phyloP scores from a whole-genome alignment of 2,329 filamentous ascomycete species.

The Talaromyces islandicus region DNA sequence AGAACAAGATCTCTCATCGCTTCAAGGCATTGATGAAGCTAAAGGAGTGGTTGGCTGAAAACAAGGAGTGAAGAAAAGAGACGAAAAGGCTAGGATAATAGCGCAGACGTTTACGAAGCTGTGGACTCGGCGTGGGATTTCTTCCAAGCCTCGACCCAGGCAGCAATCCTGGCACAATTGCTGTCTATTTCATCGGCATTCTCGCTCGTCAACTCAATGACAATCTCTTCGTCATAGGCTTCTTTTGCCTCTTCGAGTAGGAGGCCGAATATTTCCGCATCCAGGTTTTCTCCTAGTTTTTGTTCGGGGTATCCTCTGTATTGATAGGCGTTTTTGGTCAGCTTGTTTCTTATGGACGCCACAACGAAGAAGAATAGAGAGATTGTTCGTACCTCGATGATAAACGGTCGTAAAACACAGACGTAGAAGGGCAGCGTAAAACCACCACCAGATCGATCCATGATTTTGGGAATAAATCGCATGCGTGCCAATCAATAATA shows the following conservation, averaged over 20 bases:
- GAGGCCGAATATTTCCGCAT: conserved; percentile 96
- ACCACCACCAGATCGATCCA: conserved; percentile 97
- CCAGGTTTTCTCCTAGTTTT: conserved; percentile 93
- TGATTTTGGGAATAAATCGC: conserved; percentile 85
- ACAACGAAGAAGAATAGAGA: conserved; percentile 10
- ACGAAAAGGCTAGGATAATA: neutral
- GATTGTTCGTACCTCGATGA: conserved; percentile 53
- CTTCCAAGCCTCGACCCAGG: conserved; percentile 81
- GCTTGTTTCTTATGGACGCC: neutral
- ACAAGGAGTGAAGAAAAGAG: conserved; percentile 14
- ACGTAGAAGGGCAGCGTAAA: conserved; percentile 69
- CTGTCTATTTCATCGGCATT: conserved; percentile 76
- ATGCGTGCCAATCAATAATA: conserved; percentile 97
- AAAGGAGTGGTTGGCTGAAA: conserved; percentile 66
- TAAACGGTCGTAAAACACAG: conserved; percentile 76
- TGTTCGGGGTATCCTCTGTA: conserved; percentile 70
- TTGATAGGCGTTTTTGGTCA: conserved; percentile 1
- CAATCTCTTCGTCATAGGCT: conserved; percentile 76
- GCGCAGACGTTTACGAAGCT: neutral
- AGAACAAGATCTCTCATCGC: conserved; percentile 88
- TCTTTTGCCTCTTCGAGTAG: conserved; percentile 84
- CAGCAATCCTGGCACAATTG: conserved; percentile 77
- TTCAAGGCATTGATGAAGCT: conserved; percentile 81
- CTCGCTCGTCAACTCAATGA: conserved; percentile 83
- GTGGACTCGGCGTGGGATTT: conserved; percentile 32